phyloP scores from a whole-genome alignment of 768 basidiomycete species.

The Naematelia aurantialba region DNA sequence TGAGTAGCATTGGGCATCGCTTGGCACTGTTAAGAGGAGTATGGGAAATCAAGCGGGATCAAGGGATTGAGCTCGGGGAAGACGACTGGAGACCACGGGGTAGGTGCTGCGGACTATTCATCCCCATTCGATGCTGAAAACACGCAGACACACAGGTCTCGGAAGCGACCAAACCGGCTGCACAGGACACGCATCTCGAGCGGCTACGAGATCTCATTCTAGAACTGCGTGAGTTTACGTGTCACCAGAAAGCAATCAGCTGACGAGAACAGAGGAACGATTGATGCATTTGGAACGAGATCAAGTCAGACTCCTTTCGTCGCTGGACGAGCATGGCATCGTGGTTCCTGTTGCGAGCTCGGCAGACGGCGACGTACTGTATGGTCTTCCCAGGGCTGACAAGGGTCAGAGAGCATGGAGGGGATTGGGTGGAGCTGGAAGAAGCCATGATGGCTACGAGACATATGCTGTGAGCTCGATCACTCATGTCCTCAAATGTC shows the following conservation, averaged over 20 bases:
- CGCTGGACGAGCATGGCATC: slow-evolving; percentile 33
- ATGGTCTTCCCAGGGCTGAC: slow-evolving; percentile 21
- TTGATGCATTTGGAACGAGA: slow-evolving; percentile 43
- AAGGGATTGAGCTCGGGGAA: slow-evolving; percentile 58
- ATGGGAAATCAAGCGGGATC: slow-evolving; percentile 79
- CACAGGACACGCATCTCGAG: slow-evolving; percentile 15
- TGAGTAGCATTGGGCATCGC: slow-evolving; percentile 86
- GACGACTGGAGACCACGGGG: slow-evolving; percentile 46
- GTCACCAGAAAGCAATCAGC: not conserved
- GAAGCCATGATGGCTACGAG: slow-evolving; percentile 25
- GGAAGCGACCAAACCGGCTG: slow-evolving; percentile 3
- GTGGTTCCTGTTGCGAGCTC: slow-evolving; percentile 20
- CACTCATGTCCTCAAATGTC: not conserved
- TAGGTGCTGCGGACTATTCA: slow-evolving; percentile 15
- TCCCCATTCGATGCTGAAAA: not conserved
- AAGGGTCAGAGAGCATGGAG: slow-evolving; percentile 18
- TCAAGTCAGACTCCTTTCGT: slow-evolving; percentile 26
- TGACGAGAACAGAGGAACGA: slow-evolving; percentile 36
- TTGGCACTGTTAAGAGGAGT: slow-evolving; percentile 86
- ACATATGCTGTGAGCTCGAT: slow-evolving; percentile 24
- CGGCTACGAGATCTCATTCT: slow-evolving; percentile 37
- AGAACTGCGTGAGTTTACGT: slow-evolving; percentile 47
- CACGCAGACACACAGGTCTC: slow-evolving; percentile 12
- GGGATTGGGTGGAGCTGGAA: slow-evolving; percentile 16
- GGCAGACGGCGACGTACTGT: slow-evolving; percentile 27